These are phyloP conservation scores for Xerocomus amazonicus DNA, from an alignment of 1,284 basidiomycete species.

Conservation along the genomic window DNA sequence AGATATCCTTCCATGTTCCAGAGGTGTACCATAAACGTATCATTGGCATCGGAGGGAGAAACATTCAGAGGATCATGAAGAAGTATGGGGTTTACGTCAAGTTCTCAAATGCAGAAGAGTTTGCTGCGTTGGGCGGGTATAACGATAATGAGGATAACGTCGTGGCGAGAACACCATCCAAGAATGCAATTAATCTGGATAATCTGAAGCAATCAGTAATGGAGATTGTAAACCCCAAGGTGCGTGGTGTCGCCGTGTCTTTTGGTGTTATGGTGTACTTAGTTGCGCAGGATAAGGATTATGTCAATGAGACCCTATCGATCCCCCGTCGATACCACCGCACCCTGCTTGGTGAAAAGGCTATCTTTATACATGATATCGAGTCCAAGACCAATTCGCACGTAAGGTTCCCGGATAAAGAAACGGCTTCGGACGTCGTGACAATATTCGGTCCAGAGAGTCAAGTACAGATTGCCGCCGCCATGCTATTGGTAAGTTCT, in stretches of 20 bases:
- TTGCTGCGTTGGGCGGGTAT: conserved; percentile 91
- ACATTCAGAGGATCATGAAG: conserved; percentile 99
- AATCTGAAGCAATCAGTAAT: conserved; percentile 95
- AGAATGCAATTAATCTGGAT: conserved; percentile 95
- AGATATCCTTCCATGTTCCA: conserved; percentile 98
- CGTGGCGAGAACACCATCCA: conserved; percentile 93
- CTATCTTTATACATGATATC: conserved; percentile 96
- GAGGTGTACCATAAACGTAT: conserved; percentile 99
- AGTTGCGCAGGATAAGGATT: conserved; percentile 83
- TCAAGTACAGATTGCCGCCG: conserved; percentile 94
- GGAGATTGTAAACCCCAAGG: conserved; percentile 97
- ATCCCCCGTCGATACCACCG: conserved; percentile 95
- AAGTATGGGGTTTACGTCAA: conserved; percentile 99
- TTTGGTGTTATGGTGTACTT: neutral
- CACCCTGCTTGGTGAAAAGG: conserved; percentile 92
- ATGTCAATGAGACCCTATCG: conserved; percentile 87
- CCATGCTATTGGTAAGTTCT: conserved; percentile 82
- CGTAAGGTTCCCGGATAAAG: conserved; percentile 94
- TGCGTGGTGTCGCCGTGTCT: conserved; percentile 30
- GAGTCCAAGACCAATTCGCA: conserved; percentile 94
- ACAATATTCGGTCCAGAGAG: conserved; percentile 95
- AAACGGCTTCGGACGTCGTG: conserved; percentile 87
- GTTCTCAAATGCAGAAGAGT: conserved; percentile 98
- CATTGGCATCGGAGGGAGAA: conserved; percentile 97
- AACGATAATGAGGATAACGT: conserved; percentile 99